Evolutionary conservation across 495 filamentous ascomycete genomes (phyloP), one percentile per base, ranked within the genome.

Genomic region (Aspergillus mulundensis): DNA sequence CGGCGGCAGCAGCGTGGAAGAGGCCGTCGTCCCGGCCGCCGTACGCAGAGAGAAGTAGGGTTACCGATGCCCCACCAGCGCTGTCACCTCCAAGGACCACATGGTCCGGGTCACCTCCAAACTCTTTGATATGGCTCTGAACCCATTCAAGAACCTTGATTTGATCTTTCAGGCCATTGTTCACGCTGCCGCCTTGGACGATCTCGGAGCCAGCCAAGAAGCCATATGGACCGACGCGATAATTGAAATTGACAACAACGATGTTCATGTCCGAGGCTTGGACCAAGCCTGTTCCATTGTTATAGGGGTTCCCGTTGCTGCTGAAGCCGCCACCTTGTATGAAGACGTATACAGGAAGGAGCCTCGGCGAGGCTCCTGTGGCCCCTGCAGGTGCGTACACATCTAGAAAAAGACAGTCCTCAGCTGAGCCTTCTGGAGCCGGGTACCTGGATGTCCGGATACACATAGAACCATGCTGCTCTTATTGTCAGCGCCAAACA

Each of bases 291-390:
- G 73, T 77, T 1, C 82, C 87, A 61, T 90, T 83, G 65, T 81
- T 84, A 67, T 90, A 86, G 0, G 81, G 70, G 63, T 88, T 89
- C 42, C 79, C 75, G 60, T 84, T 76, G 0, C 58, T 49, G 11
- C 81, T 84, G 65, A 88, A 91, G 16, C 87, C 88, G 15, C 88
- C 88, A n/a, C 88, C 88, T 61, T 88, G 85, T 48, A 92, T 86
- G 59, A 81, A 90, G 45, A 90, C 77, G 71, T 78, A 90, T 2
- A 91, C 86, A 0, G 87, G 87, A 1, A 88, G 68, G 19, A 75
- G 81, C 59, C 39, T 70, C 18, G 55, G 57, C 18, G 61, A 45
- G 0, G 80, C 78, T 25, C 77, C 75, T 0, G 78, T 66, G n/a
- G 42, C 28, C 11, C 53, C 6, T 15, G 24, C 21, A 2, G 88